Conservation (phyloP, 192 early-diverging fungal species). For the Dissophora ornata region DNA sequence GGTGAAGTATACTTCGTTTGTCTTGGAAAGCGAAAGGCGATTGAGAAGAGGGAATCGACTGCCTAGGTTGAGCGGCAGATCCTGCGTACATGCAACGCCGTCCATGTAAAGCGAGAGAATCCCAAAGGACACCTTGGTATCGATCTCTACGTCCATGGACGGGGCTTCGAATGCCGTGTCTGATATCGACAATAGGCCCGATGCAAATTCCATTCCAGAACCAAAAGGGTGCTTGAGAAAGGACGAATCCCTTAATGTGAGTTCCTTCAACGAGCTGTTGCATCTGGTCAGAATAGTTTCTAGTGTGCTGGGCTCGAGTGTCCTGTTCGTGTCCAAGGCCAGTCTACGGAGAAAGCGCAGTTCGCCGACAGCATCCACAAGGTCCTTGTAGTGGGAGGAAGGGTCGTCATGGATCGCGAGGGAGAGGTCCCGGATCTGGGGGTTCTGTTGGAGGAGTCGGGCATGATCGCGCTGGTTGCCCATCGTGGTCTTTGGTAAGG, state of each 20-base stretch:
- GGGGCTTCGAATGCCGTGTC: not conserved
- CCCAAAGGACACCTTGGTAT: conserved; percentile 14
- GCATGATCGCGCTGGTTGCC: conserved; percentile 12
- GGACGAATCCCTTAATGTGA: conserved; percentile 13
- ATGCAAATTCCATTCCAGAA: conserved; percentile 31
- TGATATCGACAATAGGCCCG: conserved; percentile 6
- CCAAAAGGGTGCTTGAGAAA: conserved; percentile 29
- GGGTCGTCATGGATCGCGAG: conserved; percentile 13
- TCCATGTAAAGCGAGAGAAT: conserved; percentile 31
- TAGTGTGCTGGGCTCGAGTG: conserved; percentile 13
- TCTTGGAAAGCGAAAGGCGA: conserved; percentile 12
- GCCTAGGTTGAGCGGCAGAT: conserved; percentile 23
- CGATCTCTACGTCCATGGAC: not conserved
- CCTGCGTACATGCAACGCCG: conserved; percentile 16
- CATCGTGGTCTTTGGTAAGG: conserved; percentile 22
- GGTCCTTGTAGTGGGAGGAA: conserved; percentile 10
- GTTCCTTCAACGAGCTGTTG: conserved; percentile 27
- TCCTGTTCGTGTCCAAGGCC: conserved; percentile 18
- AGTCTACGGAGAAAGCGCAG: conserved; percentile 11
- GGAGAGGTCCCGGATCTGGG: conserved; percentile 14
- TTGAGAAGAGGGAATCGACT: conserved; percentile 29
- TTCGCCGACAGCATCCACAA: conserved; percentile 13
- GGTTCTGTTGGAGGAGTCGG: conserved; percentile 29
- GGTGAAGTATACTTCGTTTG: conserved; percentile 17
- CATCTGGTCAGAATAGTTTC: conserved; percentile 22